Evolutionary conservation across 176 grass and related monocot genomes (phyloP).

Genomic region (Paspalum notatum): DNA sequence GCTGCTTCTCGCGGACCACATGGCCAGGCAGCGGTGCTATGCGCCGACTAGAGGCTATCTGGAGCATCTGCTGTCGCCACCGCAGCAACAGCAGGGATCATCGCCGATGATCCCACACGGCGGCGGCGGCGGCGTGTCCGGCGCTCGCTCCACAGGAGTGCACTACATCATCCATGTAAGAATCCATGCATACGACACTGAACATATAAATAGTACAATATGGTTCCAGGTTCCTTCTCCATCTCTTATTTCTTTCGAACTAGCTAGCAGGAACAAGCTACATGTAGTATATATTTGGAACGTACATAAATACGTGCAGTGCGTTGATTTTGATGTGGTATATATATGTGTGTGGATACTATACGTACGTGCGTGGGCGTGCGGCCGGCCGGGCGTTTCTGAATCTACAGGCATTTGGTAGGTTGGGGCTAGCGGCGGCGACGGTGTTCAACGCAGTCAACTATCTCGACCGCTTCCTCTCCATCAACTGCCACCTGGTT

Average conservation of each 20-base stretch:
- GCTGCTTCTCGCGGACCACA: conserved; percentile 25
- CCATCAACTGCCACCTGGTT: conserved; percentile 62
- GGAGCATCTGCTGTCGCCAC: background rate
- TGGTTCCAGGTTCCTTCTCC: too few species aligned
- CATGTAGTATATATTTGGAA: too few species aligned
- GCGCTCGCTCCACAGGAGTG: conserved; percentile 52
- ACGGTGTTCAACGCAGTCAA: conserved; percentile 74
- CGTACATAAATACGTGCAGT: too few species aligned
- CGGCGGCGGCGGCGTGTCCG: background rate
- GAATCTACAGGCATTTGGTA: conserved; percentile 48
- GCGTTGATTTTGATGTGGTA: too few species aligned
- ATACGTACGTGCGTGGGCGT: background rate
- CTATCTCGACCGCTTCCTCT: conserved; percentile 82
- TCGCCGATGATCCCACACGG: background rate
- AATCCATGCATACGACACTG: too few species aligned
- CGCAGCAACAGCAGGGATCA: background rate
- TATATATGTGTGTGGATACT: too few species aligned
- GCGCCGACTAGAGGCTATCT: conserved; percentile 45
- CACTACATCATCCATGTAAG: conserved; percentile 76
- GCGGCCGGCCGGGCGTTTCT: too few species aligned
- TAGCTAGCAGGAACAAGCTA: too few species aligned
- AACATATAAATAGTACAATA: too few species aligned
- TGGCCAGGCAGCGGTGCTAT: conserved; percentile 50
- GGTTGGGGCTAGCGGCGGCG: conserved; percentile 35
- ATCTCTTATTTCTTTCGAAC: background rate